Conservation (phyloP, 2,329 filamentous ascomycete genomes). For the Zymoseptoria crescenta region DNA sequence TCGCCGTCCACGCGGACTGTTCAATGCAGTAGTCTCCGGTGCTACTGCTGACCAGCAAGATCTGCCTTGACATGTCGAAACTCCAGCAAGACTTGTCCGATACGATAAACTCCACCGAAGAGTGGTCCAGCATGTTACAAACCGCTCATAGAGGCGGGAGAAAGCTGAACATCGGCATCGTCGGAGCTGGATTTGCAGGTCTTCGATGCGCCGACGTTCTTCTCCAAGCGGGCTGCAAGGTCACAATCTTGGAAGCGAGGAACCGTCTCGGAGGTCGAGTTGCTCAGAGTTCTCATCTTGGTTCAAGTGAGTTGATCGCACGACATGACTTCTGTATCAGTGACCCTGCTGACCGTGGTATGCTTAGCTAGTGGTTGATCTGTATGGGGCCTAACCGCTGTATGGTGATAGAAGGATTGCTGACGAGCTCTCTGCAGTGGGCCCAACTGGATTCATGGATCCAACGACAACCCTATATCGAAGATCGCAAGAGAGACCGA, state of each 20-base stretch:
- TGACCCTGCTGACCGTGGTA: neutral
- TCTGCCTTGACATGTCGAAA: neutral
- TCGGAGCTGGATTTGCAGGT: conserved; percentile 64
- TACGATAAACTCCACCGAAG: neutral
- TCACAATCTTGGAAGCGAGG: conserved; percentile 63
- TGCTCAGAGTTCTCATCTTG: conserved; percentile 35
- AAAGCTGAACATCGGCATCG: conserved; percentile 45
- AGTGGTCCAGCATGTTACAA: conserved; percentile 4
- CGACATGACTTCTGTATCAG: neutral
- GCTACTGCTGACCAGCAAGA: too few relatives aligned
- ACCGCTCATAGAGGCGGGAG: conserved; percentile 5
- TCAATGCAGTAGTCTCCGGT: too few relatives aligned
- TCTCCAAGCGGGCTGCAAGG: conserved; percentile 54
- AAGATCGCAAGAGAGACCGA: conserved; percentile 56
- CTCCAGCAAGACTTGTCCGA: neutral
- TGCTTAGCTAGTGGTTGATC: neutral
- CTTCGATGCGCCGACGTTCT: conserved; percentile 64
- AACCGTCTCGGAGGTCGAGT: conserved; percentile 58
- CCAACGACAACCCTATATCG: conserved; percentile 60
- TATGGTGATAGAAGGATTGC: neutral
- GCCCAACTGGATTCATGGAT: conserved; percentile 77
- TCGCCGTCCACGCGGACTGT: too few relatives aligned
- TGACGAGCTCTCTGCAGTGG: conserved; percentile 40
- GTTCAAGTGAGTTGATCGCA: conserved; percentile 30
- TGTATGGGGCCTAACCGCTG: conserved; percentile 1